Conservation (phyloP, 129 eudicot species). For the Centrapalus pauciflorus region DNA sequence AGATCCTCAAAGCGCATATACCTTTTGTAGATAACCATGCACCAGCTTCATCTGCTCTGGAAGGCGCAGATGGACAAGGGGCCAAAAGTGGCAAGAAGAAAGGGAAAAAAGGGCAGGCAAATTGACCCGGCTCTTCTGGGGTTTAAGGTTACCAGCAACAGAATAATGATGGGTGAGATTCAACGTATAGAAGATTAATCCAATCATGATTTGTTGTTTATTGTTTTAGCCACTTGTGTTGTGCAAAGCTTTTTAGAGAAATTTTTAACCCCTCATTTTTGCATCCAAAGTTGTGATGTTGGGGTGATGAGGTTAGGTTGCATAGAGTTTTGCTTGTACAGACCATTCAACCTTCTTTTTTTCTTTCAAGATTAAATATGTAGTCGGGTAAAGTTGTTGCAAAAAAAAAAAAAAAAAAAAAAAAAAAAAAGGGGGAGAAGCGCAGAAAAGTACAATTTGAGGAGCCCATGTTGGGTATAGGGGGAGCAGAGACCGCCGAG, state of each 20-base stretch:
- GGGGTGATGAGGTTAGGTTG: constrained; percentile 15
- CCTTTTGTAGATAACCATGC: constrained; percentile 24
- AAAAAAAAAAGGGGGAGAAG: no score
- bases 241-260: constrained; percentile 15
- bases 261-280: constrained; percentile 11
- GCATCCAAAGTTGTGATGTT: constrained; percentile 27
- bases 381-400: no score
- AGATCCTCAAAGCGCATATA: no score
- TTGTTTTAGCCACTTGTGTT: constrained; percentile 16
- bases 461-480: no score
- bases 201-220: neutral
- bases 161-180: constrained; percentile 90
- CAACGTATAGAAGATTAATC: constrained; percentile 60
- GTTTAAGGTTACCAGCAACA: constrained; percentile 75
- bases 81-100: constrained; percentile 65
- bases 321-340: constrained; percentile 18
- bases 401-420: no score
- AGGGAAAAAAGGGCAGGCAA: constrained; percentile 83
- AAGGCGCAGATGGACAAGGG: constrained; percentile 39
- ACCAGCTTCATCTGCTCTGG: constrained; percentile 27
- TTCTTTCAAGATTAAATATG: no score
- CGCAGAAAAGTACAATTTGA: no score
- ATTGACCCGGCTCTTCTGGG: constrained; percentile 79
- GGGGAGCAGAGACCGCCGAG: no score
- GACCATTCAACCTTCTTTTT: constrained; percentile 4